Base-by-base conservation (phyloP, 108 stramenopile species). In the Skeletonema costatum region DNA sequence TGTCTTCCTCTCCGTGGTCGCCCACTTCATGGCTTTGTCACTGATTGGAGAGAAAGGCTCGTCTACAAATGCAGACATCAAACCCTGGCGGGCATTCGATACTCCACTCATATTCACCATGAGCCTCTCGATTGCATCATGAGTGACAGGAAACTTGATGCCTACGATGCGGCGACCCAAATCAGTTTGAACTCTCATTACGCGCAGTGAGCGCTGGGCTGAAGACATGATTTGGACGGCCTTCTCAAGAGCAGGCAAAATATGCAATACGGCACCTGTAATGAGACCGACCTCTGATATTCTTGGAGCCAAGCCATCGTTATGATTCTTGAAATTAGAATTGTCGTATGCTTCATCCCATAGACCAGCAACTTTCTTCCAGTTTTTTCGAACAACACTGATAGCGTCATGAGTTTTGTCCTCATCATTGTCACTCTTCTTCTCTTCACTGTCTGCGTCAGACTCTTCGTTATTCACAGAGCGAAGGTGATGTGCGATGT, bases 191-290 rank as follows among this genome's bases (percentile, higher is more conserved):
- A 86, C 84, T 16, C 89, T 77, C 56, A 86, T 70, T 19, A 88
- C 86, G 63, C 72, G 81, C 5, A 90, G 75, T 38, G 84, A 41
- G 38, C 64, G 63, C 39, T 90, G 86, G 29, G 32, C 64, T 68
- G 68, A 51, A 14, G 63, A 38, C 30, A 69, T 66, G 16, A 80
- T 39, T 11, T 69, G 64, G 25, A 90, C 87, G 39, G 83, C 77
- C 65, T 84, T 81, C 41, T 86, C 89, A 21, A 90, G 75, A n/a
- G 81, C 72, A 2, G 83, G 87, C 25, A 88, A 70, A 25, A 87
- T 32, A 73, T 88, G 87, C 33, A 90, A 59, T 19, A 88, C 87
- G 17, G 87, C 83, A 14, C 89, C 89, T 25, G 82, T 81, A 19
- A 88, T 84, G 3, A 90, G 75, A n/a, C 85, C 83, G 2, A 88